These are phyloP conservation scores for Ganoderma resinaceum DNA, from an alignment of 1,284 basidiomycete genomes.

Conservation along the genomic window DNA sequence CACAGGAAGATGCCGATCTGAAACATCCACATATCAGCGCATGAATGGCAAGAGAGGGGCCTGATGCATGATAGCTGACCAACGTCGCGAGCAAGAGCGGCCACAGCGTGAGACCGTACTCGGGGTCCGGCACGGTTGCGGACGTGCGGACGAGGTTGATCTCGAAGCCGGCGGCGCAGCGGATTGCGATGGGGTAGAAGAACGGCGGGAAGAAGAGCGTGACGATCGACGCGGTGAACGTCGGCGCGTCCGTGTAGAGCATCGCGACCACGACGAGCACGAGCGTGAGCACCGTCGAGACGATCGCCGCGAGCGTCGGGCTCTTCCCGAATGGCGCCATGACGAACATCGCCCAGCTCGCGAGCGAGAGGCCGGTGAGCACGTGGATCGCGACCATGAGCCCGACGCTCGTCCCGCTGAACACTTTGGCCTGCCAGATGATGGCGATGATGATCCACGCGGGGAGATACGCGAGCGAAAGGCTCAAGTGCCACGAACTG, in stretches of 20 bases:
- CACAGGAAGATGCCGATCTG: constrained; percentile 77
- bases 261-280: constrained; percentile 45
- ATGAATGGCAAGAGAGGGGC: neutral
- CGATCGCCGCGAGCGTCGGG: constrained; percentile 76
- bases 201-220: constrained; percentile 77
- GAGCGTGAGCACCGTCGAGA: constrained; percentile 69
- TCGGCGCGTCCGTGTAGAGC: constrained; percentile 44
- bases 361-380: constrained; percentile 69
- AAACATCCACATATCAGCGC: neutral
- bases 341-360: constrained; percentile 75
- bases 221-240: constrained; percentile 62
- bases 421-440: constrained; percentile 71
- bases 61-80: constrained; percentile 57
- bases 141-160: constrained; percentile 59
- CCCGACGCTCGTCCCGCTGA: constrained; percentile 64
- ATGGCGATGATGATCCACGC: constrained; percentile 72
- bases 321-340: constrained; percentile 74
- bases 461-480: constrained; percentile 62
- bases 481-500: constrained; percentile 73
- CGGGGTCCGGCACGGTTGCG: constrained; percentile 62
- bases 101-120: constrained; percentile 60
- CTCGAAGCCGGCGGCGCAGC: constrained; percentile 76
- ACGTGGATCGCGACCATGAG: constrained; percentile 72
- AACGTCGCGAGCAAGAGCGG: constrained; percentile 69
- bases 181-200: constrained; percentile 77